Evolutionary conservation across 345 rosid genomes (phyloP), one percentile per base, ranked within the genome.

Genomic region (Pistacia vera): DNA sequence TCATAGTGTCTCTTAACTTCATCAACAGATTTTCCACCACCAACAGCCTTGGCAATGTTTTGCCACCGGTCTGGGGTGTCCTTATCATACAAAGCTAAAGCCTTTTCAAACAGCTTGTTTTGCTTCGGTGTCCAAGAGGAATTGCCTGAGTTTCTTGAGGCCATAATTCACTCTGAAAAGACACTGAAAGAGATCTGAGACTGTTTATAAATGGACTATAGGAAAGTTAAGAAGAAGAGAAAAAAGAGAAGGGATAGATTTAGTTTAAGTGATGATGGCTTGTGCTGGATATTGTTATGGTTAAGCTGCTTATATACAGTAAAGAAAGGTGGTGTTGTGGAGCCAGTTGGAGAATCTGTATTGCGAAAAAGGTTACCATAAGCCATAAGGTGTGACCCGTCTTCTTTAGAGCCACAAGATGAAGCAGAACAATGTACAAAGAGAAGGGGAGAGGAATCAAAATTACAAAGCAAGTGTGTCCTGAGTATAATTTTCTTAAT

Each of bases 61-160:
- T 81, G 83, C 90, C 92, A 88, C 2, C 92, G 79, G 17, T 86
- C 92, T 0, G 88, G 90, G 4, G 92, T 85, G 52, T 88, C 90
- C 85, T 80, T 83, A 25, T 88, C 92, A 13, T 80, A 83, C 80
- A 74, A 46, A 16, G 90, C 92, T 16, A 88, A 76, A 8, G 90
- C 92, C 79, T 75, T 81, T 16, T 88, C 90, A 49, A 88, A 88
- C 80, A 75, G 72, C 48, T 88, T 88, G 86, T 88, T 88, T 62
- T 88, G 86, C 70, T 78, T 82, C n/a, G 83, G 56, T 12, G 90
- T 86, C 90, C 92, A 88, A 0, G 85, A 51, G 11, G 78, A 71
- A 11, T 30, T 10, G 49, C 72, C 74, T 1, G 85, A 75, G 44
- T 60, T 76, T 55, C 72, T 68, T 33, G 83, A 80, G 8, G 5